Percentiles rank a stretch among this genome's conserved stretches.
Conservation (phyloP, 306 rosid genomes). For the Prunus dulcis region DNA sequence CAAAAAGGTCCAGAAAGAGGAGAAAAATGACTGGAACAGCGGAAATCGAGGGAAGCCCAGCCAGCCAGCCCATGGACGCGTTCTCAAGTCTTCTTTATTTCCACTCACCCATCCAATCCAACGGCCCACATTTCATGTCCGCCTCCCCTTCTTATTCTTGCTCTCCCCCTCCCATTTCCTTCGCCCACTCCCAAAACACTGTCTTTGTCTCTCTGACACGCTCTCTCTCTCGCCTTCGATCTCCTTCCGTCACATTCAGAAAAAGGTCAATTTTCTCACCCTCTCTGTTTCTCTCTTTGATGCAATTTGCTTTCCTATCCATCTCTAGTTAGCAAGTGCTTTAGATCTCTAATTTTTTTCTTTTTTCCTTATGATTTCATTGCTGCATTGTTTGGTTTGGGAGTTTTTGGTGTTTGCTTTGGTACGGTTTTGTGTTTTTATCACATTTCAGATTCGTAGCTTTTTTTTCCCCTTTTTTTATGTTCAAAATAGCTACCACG, state of each 20-base stretch:
- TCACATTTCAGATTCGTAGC: not conserved
- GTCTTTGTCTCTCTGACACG: not conserved
- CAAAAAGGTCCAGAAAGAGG: not conserved
- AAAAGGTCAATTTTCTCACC: conserved; percentile 34
- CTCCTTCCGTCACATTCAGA: conserved; percentile 28
- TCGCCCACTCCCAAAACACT: conserved; percentile 12
- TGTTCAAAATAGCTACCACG: not conserved
- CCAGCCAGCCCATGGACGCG: conserved; percentile 25
- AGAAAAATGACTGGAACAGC: conserved; percentile 19
- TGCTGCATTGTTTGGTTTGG: conserved; percentile 6
- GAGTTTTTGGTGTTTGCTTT: not conserved
- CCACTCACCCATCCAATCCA: conserved; percentile 25
- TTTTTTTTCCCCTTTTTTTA: not conserved
- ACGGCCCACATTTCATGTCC: conserved; percentile 47
- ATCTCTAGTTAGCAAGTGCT: not conserved
- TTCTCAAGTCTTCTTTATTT: conserved; percentile 6
- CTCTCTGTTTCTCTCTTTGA: not conserved
- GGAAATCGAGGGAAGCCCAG: conserved; percentile 12
- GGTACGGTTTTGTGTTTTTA: not conserved
- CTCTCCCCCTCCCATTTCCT: conserved; percentile 10
- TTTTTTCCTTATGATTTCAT: conserved; percentile 27
- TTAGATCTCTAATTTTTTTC: not conserved
- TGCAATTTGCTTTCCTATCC: not conserved
- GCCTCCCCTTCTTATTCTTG: conserved; percentile 22
- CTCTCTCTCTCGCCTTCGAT: conserved; percentile 14